Evolutionary conservation across 352 stramenopile species (phyloP).

Genomic region (Phytophthora megakarya): DNA sequence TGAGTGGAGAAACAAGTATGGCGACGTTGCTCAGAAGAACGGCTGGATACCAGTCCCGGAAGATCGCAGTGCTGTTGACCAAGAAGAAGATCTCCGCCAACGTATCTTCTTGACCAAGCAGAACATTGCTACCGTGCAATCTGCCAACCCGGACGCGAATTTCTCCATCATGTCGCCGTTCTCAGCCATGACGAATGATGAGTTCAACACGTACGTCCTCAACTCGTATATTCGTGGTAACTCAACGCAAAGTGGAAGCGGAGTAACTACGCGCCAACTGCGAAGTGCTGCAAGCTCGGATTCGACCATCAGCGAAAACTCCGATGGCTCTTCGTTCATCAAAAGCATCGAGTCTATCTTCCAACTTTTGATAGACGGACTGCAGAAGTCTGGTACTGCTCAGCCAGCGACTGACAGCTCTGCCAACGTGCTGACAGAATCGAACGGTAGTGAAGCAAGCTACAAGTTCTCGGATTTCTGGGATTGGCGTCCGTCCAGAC

Average conservation of each 20-base stretch:
- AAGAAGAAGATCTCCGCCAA: conserved; percentile 51
- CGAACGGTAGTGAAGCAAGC: conserved; percentile 11
- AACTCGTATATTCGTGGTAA: conserved; percentile 46
- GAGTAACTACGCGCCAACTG: conserved; percentile 19
- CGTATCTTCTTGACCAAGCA: conserved; percentile 59
- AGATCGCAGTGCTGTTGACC: conserved; percentile 41
- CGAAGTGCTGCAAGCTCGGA: conserved; percentile 18
- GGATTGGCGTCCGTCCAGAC: conserved; percentile 21
- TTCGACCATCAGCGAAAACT: conserved; percentile 3
- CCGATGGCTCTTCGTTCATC: conserved; percentile 15
- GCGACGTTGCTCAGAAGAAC: conserved; percentile 38
- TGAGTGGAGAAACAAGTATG: conserved; percentile 43
- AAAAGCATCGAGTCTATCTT: conserved; percentile 17
- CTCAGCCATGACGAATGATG: conserved; percentile 41
- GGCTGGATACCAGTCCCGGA: conserved; percentile 43
- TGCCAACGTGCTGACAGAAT: conserved; percentile 11
- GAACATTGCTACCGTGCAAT: conserved; percentile 37
- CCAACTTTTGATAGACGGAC: conserved; percentile 9
- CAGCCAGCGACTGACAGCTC: conserved; percentile 22
- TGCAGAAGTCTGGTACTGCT: conserved; percentile 14
- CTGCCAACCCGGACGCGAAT: conserved; percentile 44
- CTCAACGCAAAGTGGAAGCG: conserved; percentile 16
- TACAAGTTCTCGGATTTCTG: conserved; percentile 36
- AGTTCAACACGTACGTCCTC: conserved; percentile 47
- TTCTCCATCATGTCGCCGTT: conserved; percentile 69